These are phyloP conservation scores for Monoraphidium neglectum DNA, from an alignment of 139 green algal species.

Conservation along the genomic window DNA sequence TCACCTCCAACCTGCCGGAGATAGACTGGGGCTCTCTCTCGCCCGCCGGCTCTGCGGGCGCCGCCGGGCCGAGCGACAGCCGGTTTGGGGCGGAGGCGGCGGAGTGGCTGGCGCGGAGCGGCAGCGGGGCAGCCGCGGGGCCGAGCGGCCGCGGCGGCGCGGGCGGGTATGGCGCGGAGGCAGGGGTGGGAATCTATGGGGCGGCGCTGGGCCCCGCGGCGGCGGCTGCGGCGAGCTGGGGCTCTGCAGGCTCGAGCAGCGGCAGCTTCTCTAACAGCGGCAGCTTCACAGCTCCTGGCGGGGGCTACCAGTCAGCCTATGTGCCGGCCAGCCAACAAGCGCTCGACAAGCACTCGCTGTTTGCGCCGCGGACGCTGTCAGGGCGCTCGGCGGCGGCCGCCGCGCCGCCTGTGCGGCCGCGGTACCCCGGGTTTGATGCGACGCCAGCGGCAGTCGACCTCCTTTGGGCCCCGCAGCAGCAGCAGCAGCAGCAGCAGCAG, in stretches of 20 bases:
- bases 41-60: neutral
- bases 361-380: constrained; percentile 11
- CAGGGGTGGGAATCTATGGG: neutral
- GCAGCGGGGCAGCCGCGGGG: neutral
- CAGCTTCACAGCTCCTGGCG: neutral
- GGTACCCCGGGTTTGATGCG: constrained; percentile 57
- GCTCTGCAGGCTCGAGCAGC: neutral
- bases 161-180: neutral
- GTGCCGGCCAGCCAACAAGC: neutral
- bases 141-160: neutral
- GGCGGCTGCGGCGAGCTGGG: neutral
- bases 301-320: constrained; percentile 13
- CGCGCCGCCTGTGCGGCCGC: neutral
- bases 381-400: neutral
- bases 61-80: neutral
- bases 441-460: constrained; percentile 23
- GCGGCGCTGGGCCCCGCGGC: too few relatives aligned
- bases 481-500: neutral
- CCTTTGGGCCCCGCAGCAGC: neutral
- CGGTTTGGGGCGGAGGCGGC: neutral
- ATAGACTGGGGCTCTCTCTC: constrained; percentile 56
- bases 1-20: constrained; percentile 58
- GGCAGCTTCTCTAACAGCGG: constrained; percentile 7
- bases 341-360: constrained; percentile 52
- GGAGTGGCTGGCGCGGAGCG: neutral